Conservation (phyloP, 148 eudicot genomes). For the Fagopyrum tataricum region DNA sequence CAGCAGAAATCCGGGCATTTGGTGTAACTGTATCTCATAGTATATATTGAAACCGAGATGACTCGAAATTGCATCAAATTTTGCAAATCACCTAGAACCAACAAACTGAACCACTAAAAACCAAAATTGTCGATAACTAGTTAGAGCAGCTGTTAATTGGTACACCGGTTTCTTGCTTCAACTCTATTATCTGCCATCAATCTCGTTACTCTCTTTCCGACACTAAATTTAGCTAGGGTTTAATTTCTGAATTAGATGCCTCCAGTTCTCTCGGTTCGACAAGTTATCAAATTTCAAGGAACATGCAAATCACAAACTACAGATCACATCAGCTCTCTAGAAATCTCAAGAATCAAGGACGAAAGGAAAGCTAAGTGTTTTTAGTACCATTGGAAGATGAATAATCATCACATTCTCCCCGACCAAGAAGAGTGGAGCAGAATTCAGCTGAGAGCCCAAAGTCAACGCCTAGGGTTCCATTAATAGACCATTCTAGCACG, state of each 20-base stretch:
- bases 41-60: not conserved
- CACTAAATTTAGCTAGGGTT: not conserved
- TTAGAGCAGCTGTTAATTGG: not conserved
- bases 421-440: conserved; percentile 40
- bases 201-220: not conserved
- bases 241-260: not conserved
- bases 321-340: not conserved
- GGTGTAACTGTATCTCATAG: not conserved
- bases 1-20: not conserved
- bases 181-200: not conserved
- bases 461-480: conserved; percentile 32
- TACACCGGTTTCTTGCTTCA: not conserved
- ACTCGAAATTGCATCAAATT: not conserved
- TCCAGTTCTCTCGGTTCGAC: not conserved
- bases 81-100: not conserved
- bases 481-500: conserved; percentile 36
- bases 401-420: conserved; percentile 3
- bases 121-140: not conserved
- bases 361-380: not conserved
- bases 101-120: not conserved
- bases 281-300: not conserved
- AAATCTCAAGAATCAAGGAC: not conserved
- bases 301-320: not conserved
- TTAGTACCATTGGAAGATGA: conserved; percentile 13
- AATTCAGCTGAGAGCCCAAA: conserved; percentile 41